Evolutionary conservation across 2,329 filamentous ascomycete genomes (phyloP), one percentile per base, ranked within the genome.

Genomic region (Fusarium gaditjirri): DNA sequence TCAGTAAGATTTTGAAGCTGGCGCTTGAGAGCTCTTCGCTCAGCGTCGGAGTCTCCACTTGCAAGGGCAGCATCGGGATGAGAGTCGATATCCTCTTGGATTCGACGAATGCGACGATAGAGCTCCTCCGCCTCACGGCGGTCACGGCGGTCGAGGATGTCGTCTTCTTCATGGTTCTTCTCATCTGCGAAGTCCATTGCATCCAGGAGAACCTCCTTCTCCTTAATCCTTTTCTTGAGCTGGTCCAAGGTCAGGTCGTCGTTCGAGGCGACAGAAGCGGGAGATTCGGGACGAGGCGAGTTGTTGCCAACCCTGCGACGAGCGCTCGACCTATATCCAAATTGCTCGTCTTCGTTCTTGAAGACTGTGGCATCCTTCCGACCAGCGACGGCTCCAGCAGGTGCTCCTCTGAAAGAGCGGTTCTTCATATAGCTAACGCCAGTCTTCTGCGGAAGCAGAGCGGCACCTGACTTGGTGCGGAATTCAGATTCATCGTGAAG

Each of bases 351-450:
- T 74, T 98, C 96, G 79, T 98, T 98, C 79, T 97, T 95, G 83
- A 95, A 99, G 6, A 98, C 93, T 0, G 96, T 99, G 6, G 93
- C 96, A 83, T 99, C 96, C 81, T 98, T 98, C 53, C 95, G 92
- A 41, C 88, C 89, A 47, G 84, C 84, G 47, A 85, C 86, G 53
- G 87, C 83, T 5, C 88, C 87, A 39, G 86, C 87, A 33, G 87
- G 87, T 29, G 86, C 86, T 21, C 90, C 89, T 63, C 91, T 90
- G 86, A 99, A 97, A 1, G 96, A 99, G 76, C 97, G 95, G 61
- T 90, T 95, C 83, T 99, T 99, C 76, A 98, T 88, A 78, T 98
- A 98, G 83, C 95, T 98, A 23, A 99, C 95, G n/a, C 96, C 96
- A 16, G 96, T 98, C 83, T 94, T 95, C 80, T 98, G 96, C 8